Evolutionary conservation across 768 basidiomycete genomes (phyloP).

Genomic region (Kwoniella dendrophila): DNA sequence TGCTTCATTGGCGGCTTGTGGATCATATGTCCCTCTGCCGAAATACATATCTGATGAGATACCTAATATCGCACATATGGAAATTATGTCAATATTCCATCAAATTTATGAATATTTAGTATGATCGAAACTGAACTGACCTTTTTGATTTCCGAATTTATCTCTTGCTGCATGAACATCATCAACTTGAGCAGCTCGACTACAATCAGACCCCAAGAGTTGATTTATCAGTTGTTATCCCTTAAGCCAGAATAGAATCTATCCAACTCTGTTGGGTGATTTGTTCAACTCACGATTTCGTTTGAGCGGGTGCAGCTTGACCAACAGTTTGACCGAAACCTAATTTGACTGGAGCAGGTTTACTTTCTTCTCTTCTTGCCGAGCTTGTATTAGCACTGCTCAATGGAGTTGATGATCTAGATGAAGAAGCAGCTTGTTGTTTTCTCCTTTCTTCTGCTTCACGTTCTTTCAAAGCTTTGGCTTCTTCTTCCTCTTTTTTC

Average conservation of each 20-base stretch:
- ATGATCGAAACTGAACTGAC: conserved; percentile 44
- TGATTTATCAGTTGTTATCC: conserved; percentile 9
- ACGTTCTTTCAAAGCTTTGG: conserved; percentile 62
- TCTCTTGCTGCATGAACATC: conserved; percentile 67
- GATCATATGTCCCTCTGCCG: conserved; percentile 83
- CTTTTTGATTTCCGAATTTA: conserved; percentile 86
- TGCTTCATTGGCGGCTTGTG: conserved; percentile 70
- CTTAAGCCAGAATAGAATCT: too few relatives aligned
- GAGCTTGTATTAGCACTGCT: too few relatives aligned
- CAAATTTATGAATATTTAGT: background rate
- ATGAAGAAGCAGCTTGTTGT: conserved; percentile 52
- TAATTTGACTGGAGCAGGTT: conserved; percentile 42
- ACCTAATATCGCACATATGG: conserved; percentile 56
- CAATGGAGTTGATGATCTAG: conserved; percentile 46
- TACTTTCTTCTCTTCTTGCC: conserved; percentile 39
- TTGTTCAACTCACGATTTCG: conserved; percentile 42
- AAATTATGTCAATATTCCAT: background rate
- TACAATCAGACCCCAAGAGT: conserved; percentile 8
- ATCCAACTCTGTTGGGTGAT: too few relatives aligned
- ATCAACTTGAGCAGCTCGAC: conserved; percentile 44
- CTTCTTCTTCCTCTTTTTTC: conserved; percentile 79
- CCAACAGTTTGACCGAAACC: conserved; percentile 54
- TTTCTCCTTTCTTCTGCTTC: conserved; percentile 57
- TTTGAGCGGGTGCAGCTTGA: conserved; percentile 54
- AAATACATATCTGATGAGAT: conserved; percentile 99